These are phyloP conservation scores for Ganoderma leucocontextum DNA, from an alignment of 1,284 basidiomycete genomes.

Conservation along the genomic window DNA sequence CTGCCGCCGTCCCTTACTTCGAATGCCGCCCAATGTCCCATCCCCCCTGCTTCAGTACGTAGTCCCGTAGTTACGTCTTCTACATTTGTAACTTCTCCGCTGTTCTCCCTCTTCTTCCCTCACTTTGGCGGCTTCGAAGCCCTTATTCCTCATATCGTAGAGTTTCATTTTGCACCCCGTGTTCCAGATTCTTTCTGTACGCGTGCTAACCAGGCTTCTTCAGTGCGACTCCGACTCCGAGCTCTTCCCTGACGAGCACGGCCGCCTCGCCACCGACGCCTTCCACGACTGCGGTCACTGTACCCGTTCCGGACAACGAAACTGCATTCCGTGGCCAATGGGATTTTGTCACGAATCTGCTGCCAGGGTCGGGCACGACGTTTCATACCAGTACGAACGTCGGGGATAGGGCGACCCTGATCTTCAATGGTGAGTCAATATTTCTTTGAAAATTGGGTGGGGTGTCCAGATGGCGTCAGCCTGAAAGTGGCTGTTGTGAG, in stretches of 20 bases:
- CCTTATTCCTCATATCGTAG: not conserved
- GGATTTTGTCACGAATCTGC: slow-evolving; percentile 37
- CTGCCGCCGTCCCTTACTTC: not conserved
- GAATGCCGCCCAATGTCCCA: not conserved
- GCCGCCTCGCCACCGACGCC: slow-evolving; percentile 25
- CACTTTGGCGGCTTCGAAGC: not conserved
- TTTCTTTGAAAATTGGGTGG: not conserved
- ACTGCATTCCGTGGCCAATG: slow-evolving; percentile 41
- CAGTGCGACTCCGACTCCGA: slow-evolving; percentile 11
- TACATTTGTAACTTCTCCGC: slow-evolving; percentile 9
- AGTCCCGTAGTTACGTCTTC: slow-evolving; percentile 19
- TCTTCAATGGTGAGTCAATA: slow-evolving; percentile 56
- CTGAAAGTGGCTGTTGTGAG: not conserved
- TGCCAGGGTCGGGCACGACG: slow-evolving; percentile 32
- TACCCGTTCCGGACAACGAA: slow-evolving; percentile 35
- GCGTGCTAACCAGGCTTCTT: slow-evolving; percentile 17
- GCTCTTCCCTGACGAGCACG: slow-evolving; percentile 11
- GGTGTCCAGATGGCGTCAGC: not conserved
- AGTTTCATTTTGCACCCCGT: slow-evolving; percentile 2
- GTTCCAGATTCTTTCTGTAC: not conserved
- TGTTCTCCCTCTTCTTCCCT: not conserved
- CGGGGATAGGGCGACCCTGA: slow-evolving; percentile 54
- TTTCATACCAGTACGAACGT: slow-evolving; percentile 56
- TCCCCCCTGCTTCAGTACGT: slow-evolving; percentile 7
- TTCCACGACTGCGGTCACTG: slow-evolving; percentile 28